A percentile compares a stretch with the other conserved stretches of the same genome.
These are phyloP conservation scores for Macrocybe gigantea DNA, from an alignment of 768 basidiomycete genomes.

Conservation along the genomic window DNA sequence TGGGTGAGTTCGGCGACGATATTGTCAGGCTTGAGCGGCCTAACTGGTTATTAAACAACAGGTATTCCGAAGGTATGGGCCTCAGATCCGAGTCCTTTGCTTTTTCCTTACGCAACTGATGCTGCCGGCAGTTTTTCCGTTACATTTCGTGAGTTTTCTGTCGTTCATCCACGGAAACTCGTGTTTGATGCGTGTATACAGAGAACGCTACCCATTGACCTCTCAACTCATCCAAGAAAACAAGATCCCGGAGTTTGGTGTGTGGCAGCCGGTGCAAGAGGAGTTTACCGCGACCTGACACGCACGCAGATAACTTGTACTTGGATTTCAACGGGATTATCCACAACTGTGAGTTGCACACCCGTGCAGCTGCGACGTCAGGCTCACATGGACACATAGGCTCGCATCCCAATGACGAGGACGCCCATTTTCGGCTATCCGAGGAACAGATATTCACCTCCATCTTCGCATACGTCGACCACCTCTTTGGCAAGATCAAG, in stretches of 20 bases:
- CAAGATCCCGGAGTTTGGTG: constrained; percentile 97
- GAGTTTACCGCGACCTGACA: constrained; percentile 6
- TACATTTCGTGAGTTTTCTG: constrained; percentile 74
- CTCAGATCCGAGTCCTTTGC: background rate
- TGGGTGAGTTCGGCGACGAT: constrained; percentile 10
- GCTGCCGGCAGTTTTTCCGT: constrained; percentile 76
- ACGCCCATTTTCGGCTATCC: constrained; percentile 91
- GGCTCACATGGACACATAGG: constrained; percentile 36
- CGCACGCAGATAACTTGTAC: constrained; percentile 71
- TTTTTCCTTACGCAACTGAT: constrained; percentile 3
- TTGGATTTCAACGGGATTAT: constrained; percentile 94
- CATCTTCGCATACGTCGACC: constrained; percentile 95
- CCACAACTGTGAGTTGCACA: constrained; percentile 56
- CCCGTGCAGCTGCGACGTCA: background rate
- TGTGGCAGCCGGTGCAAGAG: constrained; percentile 12
- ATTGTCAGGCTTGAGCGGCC: too few relatives aligned
- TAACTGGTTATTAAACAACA: constrained; percentile 10
- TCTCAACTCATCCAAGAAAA: constrained; percentile 98
- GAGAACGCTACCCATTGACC: constrained; percentile 96
- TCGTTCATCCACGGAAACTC: background rate
- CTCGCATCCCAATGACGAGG: constrained; percentile 95
- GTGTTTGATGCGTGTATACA: constrained; percentile 23
- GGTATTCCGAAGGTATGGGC: constrained; percentile 62
- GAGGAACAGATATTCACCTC: constrained; percentile 98
- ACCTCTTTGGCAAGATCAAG: constrained; percentile 94